Evolutionary conservation across 352 stramenopile genomes (phyloP).

Genomic region (Aphanomyces astaci): DNA sequence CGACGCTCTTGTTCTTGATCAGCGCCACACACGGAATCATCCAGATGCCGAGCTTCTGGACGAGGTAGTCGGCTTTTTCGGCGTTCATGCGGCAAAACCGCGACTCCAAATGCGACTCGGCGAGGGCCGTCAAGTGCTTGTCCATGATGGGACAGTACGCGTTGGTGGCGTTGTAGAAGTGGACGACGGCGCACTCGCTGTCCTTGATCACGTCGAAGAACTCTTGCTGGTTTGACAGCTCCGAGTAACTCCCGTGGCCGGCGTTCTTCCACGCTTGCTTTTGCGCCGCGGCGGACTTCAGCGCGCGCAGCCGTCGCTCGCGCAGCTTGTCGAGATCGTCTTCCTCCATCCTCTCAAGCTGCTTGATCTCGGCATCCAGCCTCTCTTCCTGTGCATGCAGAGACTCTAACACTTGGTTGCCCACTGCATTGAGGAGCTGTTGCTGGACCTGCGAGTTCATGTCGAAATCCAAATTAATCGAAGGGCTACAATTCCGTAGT

Average conservation of each 20-base stretch:
- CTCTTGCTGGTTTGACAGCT: conserved; percentile 87
- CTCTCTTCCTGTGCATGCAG: conserved; percentile 80
- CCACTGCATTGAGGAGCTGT: conserved; percentile 71
- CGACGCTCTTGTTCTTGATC: conserved; percentile 91
- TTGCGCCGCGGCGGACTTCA: conserved; percentile 64
- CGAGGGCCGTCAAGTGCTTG: conserved; percentile 85
- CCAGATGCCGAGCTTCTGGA: conserved; percentile 92
- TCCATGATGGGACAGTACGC: conserved; percentile 91
- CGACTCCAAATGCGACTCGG: conserved; percentile 89
- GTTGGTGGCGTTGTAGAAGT: conserved; percentile 94
- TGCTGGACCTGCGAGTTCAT: conserved; percentile 57
- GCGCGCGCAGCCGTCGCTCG: conserved; percentile 62
- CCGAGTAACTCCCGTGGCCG: conserved; percentile 82
- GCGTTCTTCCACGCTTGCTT: conserved; percentile 65
- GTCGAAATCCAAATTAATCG: conserved; percentile 12
- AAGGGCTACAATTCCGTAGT: background rate
- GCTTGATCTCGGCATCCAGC: conserved; percentile 77
- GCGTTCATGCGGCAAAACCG: conserved; percentile 95
- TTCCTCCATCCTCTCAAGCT: conserved; percentile 79
- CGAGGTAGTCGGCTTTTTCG: conserved; percentile 94
- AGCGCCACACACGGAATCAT: conserved; percentile 96
- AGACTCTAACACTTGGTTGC: conserved; percentile 79
- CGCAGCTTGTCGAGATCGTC: conserved; percentile 84
- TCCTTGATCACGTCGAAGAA: conserved; percentile 95
- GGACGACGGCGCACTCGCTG: conserved; percentile 86